Conservation (phyloP, 495 filamentous ascomycete genomes). For the Aspergillus heteromorphus region DNA sequence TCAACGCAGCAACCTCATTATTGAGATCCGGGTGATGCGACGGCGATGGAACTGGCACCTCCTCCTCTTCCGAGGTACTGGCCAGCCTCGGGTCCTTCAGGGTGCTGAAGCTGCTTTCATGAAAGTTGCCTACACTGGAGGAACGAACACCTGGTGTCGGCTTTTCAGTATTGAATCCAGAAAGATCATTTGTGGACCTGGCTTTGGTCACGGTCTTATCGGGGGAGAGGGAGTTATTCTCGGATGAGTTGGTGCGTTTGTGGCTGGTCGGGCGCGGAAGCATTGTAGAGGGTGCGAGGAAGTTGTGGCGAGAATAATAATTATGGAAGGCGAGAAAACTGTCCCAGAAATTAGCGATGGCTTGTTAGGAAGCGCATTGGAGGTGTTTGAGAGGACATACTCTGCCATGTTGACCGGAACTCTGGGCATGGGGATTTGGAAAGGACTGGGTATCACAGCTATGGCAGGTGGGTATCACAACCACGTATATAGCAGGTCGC, state of each 20-base stretch:
- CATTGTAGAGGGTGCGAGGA: constrained; percentile 41
- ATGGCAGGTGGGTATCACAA: constrained; percentile 10
- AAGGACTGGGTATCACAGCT: constrained; percentile 8
- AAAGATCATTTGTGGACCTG: constrained; percentile 39
- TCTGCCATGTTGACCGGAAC: constrained; percentile 37
- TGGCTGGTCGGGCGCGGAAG: constrained; percentile 35
- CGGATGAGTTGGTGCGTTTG: constrained; percentile 40
- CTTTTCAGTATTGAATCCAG: constrained; percentile 24
- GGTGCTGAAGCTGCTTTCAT: constrained; percentile 44
- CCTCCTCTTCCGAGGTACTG: constrained; percentile 29
- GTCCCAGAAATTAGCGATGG: constrained; percentile 3
- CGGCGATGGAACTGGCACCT: constrained; percentile 28
- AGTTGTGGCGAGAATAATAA: constrained; percentile 33
- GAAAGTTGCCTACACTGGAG: constrained; percentile 24
- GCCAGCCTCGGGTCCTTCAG: constrained; percentile 46
- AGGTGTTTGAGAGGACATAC: constrained; percentile 26
- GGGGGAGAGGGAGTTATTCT: constrained; percentile 34
- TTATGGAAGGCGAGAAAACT: constrained; percentile 45
- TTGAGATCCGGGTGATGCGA: constrained; percentile 72
- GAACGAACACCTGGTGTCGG: constrained; percentile 17
- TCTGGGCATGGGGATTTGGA: constrained; percentile 6
- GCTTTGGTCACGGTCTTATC: constrained; percentile 39
- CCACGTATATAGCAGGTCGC: constrained; percentile 11
- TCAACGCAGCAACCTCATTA: constrained; percentile 83
- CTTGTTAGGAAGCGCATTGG: neutral